Evolutionary conservation across 108 stramenopile species (phyloP), one percentile per base, ranked within the genome.

Genomic region (Nitzschia sp.): DNA sequence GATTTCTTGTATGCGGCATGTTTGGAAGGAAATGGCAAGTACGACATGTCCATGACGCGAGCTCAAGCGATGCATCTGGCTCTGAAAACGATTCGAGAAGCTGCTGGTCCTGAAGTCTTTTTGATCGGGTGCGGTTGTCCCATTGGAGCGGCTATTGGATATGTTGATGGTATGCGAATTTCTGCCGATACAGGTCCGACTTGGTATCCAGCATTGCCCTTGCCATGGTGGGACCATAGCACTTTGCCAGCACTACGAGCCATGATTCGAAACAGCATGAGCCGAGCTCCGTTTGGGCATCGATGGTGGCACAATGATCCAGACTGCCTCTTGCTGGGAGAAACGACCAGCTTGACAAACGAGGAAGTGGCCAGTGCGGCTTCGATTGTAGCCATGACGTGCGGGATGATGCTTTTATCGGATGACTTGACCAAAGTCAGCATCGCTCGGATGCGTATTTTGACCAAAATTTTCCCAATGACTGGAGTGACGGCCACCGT

Each of bases 261-360:
- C 6, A 95, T 95, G 94, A 82, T 96, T 51, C 90, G 97, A 26
- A 96, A 95, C 64, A 88, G 90, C 26, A 80, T 97, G 63, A 88
- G 81, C 24, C 81, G 97, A 53, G 80, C 91, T 28, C 78, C 83
- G 26, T 71, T 96, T 30, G 92, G 92, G 33, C 90, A 94, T 68
- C 80, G 93, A 30, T 96, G 89, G 89, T 95, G 96, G 96, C 88
- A 91, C 59, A 97, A 97, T 70, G 96, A 97, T 84, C 97, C 97
- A 4, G 97, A 97, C 69, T 97, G 97, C 70, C 59, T 97, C 13
- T 62, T 97, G 27, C 72, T 97, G 2, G 91, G 97, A 45, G 80
- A 95, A 45, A 86, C 79, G n/a, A 95, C 95, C 6, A 85, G 86
- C 42, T 68, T 96, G 28, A 88, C 88, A 9, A 80, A 92, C 55